A percentile compares a stretch with the other conserved stretches of the same genome.
Conservation (phyloP, 73 alveolate genomes). For the Breviolum minutum region DNA sequence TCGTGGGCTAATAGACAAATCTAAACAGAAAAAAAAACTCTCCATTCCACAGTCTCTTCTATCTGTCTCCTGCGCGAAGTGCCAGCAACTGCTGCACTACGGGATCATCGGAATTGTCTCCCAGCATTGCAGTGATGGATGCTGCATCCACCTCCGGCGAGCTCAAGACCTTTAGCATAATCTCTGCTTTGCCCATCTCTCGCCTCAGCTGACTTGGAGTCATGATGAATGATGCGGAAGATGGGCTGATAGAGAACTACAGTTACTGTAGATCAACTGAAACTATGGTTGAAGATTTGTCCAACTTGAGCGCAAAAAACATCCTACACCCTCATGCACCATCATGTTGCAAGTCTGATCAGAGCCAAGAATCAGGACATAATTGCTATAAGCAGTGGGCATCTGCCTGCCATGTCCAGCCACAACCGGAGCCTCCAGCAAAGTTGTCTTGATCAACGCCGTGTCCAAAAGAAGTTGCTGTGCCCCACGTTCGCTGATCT, state of each 20-base stretch:
- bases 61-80: slow-evolving; percentile 47
- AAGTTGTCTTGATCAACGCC: slow-evolving; percentile 57
- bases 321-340: neutral
- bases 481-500: slow-evolving; percentile 91
- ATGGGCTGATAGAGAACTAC: neutral
- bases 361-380: slow-evolving; percentile 48
- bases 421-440: slow-evolving; percentile 95
- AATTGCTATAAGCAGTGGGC: slow-evolving; percentile 95
- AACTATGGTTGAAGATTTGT: neutral
- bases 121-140: slow-evolving; percentile 82
- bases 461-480: slow-evolving; percentile 90
- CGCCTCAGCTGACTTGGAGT: too few relatives aligned
- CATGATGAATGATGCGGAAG: too few relatives aligned
- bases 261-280: neutral
- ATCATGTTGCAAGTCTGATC: neutral
- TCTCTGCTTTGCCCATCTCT: slow-evolving; percentile 92
- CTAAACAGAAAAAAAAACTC: too few relatives aligned
- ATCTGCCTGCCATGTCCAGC: slow-evolving; percentile 92
- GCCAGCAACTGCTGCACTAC: slow-evolving; percentile 81
- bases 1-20: neutral
- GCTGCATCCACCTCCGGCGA: slow-evolving; percentile 94
- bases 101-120: slow-evolving; percentile 54
- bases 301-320: neutral
- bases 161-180: slow-evolving; percentile 69
- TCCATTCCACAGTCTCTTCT: neutral